Conservation (phyloP, 192 early-diverging fungal species). For the Coemansia sp. region DNA sequence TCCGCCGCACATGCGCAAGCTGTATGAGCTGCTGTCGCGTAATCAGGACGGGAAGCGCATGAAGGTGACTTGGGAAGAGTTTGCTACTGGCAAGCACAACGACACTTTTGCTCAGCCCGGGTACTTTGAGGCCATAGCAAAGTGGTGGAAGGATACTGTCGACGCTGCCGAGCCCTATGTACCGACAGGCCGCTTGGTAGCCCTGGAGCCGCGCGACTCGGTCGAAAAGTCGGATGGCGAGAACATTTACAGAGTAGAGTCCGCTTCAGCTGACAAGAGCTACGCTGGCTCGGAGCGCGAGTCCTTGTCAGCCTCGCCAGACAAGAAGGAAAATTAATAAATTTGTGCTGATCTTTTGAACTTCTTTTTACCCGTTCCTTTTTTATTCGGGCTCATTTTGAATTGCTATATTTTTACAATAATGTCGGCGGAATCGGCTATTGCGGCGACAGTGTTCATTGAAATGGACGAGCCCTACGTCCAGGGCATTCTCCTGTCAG, state of each 20-base stretch:
- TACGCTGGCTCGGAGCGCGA: conserved; percentile 17
- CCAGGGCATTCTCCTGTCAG: conserved; percentile 26
- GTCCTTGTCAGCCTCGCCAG: not conserved
- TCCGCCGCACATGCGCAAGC: conserved; percentile 76
- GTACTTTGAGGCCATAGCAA: conserved; percentile 75
- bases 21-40: conserved; percentile 62
- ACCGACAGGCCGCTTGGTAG: conserved; percentile 41
- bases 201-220: conserved; percentile 34
- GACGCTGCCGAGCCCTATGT: conserved; percentile 41
- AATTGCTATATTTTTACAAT: not conserved
- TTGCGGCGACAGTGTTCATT: conserved; percentile 27
- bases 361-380: too few species aligned
- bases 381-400: too few species aligned
- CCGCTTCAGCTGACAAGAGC: conserved; percentile 30
- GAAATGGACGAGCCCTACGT: conserved; percentile 56
- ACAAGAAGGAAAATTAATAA: conserved; percentile 4
- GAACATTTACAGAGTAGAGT: conserved; percentile 36
- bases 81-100: conserved; percentile 86
- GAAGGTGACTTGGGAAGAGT: conserved; percentile 57
- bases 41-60: conserved; percentile 20
- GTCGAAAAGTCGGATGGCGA: conserved; percentile 48
- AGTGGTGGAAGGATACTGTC: conserved; percentile 41
- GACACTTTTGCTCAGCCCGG: conserved; percentile 82
- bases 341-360: too few species aligned
- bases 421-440: not conserved